Conservation (phyloP, 1,284 basidiomycete genomes). For the Ceratobasidium sp. region DNA sequence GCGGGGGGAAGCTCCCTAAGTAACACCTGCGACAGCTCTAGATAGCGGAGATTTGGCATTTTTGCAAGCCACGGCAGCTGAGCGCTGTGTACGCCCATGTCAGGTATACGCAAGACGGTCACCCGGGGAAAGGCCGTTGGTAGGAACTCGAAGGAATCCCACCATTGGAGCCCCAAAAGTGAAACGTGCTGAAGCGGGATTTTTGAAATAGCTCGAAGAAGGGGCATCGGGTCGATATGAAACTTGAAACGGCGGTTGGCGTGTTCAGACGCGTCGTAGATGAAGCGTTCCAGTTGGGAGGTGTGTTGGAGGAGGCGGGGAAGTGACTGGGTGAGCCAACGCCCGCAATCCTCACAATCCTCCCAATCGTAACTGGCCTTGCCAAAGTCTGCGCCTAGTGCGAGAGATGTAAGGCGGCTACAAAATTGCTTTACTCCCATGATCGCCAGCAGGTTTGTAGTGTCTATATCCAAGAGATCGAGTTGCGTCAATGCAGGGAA, state of each 20-base stretch:
- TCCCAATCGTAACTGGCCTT: background rate
- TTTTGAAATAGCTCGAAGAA: background rate
- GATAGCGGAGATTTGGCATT: background rate
- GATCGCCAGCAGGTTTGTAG: background rate
- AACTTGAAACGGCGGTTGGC: background rate
- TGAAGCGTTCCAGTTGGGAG: background rate
- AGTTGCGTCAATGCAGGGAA: conserved; percentile 7
- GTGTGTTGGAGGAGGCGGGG: background rate
- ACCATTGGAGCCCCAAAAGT: background rate
- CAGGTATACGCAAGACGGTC: background rate
- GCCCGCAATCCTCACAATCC: background rate
- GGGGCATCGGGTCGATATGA: background rate
- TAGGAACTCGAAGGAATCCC: background rate
- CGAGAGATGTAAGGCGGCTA: background rate
- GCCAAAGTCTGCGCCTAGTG: background rate
- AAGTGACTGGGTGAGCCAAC: background rate
- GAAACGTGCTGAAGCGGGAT: background rate
- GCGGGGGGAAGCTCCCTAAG: background rate
- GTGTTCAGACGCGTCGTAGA: background rate
- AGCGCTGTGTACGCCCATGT: background rate
- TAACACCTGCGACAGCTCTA: background rate
- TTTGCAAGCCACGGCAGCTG: background rate
- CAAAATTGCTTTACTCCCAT: background rate
- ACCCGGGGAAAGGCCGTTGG: background rate
- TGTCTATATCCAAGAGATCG: background rate